A percentile compares a stretch with the other conserved stretches of the same genome.
phyloP scores from a whole-genome alignment of 208 protist species.

The Trypanosoma brucei region DNA sequence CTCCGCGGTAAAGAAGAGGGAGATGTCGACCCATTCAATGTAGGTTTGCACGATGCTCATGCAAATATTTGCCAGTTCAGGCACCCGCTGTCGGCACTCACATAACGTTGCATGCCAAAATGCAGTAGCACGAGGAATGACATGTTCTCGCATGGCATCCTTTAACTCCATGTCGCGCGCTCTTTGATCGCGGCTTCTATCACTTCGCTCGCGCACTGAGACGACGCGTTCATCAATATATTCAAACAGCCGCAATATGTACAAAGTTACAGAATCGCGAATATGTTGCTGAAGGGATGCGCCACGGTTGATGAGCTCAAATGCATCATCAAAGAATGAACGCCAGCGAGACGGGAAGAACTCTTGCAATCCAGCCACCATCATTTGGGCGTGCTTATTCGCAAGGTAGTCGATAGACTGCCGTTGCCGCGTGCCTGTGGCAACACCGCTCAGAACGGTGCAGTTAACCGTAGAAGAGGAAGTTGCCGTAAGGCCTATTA shows the following conservation, averaged over 20 bases:
- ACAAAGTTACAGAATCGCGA: slow-evolving; percentile 39
- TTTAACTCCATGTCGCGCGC: slow-evolving; percentile 72
- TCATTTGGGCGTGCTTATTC: slow-evolving; percentile 84
- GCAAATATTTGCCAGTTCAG: slow-evolving; percentile 54
- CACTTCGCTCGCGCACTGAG: slow-evolving; percentile 44
- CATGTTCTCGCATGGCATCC: slow-evolving; percentile 66
- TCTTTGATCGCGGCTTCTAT: slow-evolving; percentile 40
- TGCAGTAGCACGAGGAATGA: slow-evolving; percentile 50
- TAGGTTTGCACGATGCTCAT: slow-evolving; percentile 64
- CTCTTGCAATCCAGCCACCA: slow-evolving; percentile 57
- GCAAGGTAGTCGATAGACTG: slow-evolving; percentile 50
- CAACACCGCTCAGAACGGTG: background rate
- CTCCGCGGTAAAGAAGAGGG: slow-evolving; percentile 48
- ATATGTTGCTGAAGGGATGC: slow-evolving; percentile 16
- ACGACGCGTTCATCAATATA: slow-evolving; percentile 82
- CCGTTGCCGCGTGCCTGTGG: background rate
- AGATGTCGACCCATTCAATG: slow-evolving; percentile 75
- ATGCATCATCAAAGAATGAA: slow-evolving; percentile 59
- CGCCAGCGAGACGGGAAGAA: slow-evolving; percentile 69
- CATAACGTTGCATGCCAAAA: slow-evolving; percentile 58
- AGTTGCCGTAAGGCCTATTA: slow-evolving; percentile 6
- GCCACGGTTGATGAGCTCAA: slow-evolving; percentile 41
- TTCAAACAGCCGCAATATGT: slow-evolving; percentile 80
- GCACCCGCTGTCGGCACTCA: slow-evolving; percentile 39
- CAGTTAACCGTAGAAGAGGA: background rate